A percentile compares a stretch with the other conserved stretches of the same genome.
phyloP scores from a whole-genome alignment of 2,329 filamentous ascomycete genomes.

The Cercospora beticola region DNA sequence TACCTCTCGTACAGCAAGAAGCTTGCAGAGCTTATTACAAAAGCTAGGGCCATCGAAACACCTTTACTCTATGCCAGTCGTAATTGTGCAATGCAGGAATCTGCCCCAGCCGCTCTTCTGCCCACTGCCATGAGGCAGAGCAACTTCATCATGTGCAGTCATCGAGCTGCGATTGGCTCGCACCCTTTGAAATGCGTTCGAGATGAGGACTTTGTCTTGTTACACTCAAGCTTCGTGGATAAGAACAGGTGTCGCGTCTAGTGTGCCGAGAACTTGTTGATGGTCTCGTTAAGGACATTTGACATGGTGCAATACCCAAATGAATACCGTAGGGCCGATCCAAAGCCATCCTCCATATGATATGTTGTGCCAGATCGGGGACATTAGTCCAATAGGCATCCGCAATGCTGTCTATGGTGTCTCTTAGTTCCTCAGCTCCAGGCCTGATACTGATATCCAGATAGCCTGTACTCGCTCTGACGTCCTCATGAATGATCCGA shows the following conservation, averaged over 20 bases:
- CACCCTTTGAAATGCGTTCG: too few species aligned
- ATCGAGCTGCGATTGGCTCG: conserved; percentile 37
- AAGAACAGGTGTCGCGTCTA: too few species aligned
- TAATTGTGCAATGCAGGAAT: not conserved
- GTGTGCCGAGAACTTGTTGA: too few species aligned
- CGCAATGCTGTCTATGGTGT: not conserved
- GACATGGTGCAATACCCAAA: too few species aligned
- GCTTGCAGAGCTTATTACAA: conserved; percentile 34
- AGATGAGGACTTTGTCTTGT: too few species aligned
- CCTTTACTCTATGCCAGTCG: conserved; percentile 25
- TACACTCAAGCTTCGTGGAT: too few species aligned
- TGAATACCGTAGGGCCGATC: too few species aligned
- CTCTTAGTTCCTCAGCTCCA: not conserved
- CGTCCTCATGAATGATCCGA: not conserved
- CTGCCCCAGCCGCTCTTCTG: conserved; percentile 41
- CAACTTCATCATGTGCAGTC: conserved; percentile 50
- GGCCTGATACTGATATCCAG: not conserved
- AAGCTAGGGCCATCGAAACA: conserved; percentile 27
- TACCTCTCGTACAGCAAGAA: not conserved
- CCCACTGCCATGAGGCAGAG: conserved; percentile 48
- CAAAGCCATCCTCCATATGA: too few species aligned
- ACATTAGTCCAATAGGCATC: too few species aligned
- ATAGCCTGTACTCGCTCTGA: not conserved
- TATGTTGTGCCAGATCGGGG: too few species aligned
- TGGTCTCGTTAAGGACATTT: too few species aligned